phyloP scores from a whole-genome alignment of 257 asterid genomes.

The Nicotiana tomentosiformis region DNA sequence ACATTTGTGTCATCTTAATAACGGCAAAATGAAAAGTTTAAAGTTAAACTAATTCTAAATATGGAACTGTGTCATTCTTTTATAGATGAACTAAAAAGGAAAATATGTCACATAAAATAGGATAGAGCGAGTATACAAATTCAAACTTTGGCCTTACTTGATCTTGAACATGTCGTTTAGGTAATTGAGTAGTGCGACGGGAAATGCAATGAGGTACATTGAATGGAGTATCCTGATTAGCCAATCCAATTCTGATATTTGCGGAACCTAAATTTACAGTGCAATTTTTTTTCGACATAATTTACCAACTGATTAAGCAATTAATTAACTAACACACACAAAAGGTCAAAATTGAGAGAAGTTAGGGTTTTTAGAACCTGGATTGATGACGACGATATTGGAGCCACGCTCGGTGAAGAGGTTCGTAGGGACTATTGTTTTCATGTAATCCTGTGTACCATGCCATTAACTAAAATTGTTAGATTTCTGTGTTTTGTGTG shows the following conservation, averaged over 20 bases:
- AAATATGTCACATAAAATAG: too few species aligned
- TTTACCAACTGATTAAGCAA: neutral
- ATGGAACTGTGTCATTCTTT: too few species aligned
- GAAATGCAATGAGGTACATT: slow-evolving; percentile 87
- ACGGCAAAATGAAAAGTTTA: too few species aligned
- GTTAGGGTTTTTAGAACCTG: slow-evolving; percentile 40
- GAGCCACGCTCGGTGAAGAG: slow-evolving; percentile 92
- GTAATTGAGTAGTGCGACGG: slow-evolving; percentile 60
- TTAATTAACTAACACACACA: neutral
- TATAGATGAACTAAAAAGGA: too few species aligned
- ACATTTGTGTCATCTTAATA: too few species aligned
- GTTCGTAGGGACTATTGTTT: slow-evolving; percentile 77
- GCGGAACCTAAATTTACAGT: slow-evolving; percentile 45
- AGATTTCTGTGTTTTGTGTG: neutral
- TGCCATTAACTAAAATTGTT: neutral
- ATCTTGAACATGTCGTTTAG: slow-evolving; percentile 73
- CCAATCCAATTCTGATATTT: slow-evolving; percentile 76
- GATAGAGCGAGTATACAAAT: neutral
- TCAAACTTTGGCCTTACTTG: slow-evolving; percentile 38
- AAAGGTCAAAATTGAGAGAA: neutral
- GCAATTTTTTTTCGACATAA: neutral
- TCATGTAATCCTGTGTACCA: slow-evolving; percentile 63
- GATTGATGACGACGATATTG: slow-evolving; percentile 89
- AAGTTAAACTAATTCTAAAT: too few species aligned
- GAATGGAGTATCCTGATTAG: slow-evolving; percentile 71